These are phyloP conservation scores for Aspergillus glaucus DNA, from an alignment of 2,329 filamentous ascomycete species.

Conservation along the genomic window DNA sequence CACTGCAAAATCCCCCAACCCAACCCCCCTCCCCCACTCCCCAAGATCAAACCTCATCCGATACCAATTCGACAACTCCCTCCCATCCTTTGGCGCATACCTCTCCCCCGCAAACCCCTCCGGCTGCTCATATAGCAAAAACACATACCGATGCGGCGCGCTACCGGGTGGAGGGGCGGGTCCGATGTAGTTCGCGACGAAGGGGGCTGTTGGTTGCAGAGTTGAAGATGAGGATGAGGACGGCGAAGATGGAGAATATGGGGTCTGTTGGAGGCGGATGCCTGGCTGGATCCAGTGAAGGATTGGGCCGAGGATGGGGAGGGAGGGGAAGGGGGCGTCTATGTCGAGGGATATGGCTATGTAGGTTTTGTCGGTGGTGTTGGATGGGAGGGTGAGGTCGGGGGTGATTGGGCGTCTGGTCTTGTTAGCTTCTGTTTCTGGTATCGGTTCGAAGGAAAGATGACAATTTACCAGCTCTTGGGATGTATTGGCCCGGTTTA, in stretches of 20 bases:
- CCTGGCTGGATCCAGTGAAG: conserved; percentile 46
- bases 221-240: neutral
- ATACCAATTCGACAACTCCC: conserved; percentile 27
- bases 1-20: conserved; percentile 29
- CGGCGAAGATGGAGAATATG: no score
- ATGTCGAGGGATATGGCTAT: conserved; percentile 41
- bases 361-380: conserved; percentile 21
- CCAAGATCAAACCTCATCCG: conserved; percentile 43
- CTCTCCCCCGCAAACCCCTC: conserved; percentile 28
- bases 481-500: conserved; percentile 24
- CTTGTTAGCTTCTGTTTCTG: neutral
- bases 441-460: neutral
- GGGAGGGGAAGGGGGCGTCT: conserved; percentile 43
- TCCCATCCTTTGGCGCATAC: conserved; percentile 29
- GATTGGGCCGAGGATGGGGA: conserved; percentile 39
- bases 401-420: neutral
- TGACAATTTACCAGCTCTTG: conserved; percentile 21
- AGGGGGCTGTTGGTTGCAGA: conserved; percentile 14
- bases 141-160: conserved; percentile 45
- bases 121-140: conserved; percentile 47
- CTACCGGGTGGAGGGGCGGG: conserved; percentile 44
- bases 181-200: conserved; percentile 35
- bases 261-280: conserved; percentile 12
- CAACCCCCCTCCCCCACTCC: conserved; percentile 30
- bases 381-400: neutral